Base-by-base conservation (phyloP, 1,284 basidiomycete genomes). In the Ustilago trichophora region DNA sequence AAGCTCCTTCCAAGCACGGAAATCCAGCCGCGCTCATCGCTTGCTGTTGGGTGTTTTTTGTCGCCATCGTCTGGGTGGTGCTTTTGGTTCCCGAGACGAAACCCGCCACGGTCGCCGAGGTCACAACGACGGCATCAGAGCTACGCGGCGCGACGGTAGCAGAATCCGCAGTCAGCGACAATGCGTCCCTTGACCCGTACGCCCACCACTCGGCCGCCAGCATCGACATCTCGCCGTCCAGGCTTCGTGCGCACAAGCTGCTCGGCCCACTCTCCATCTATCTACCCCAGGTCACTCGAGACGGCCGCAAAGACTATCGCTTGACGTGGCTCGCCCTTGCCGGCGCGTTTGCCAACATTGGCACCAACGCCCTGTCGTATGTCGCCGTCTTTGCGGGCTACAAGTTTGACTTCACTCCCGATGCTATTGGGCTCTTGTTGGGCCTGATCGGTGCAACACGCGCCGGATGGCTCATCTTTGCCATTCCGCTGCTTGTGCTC, bases 381-480 rank as follows among this genome's bases (percentile, higher is more conserved):
- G 46, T 69, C 9, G 60, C 60, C 11, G 53, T 69, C 18, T 69
- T 64, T 41, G 59, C 66, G 0, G 58, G 66, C 6, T 69, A 69
- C 56, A 49, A 53, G 21, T 69, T 69, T 33, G 66, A 69, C 49
- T 64, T 63, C 27, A 64, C 60, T 3, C 66, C 66, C 0, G 66
- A 64, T n/a, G 60, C 55, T 13, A 64, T 69, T 18, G 66, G 66
- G 2, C 35, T 69, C 2, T 22, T 69, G 15, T 25, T 69, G 4
- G 60, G 55, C 3, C 41, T 69, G 22, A 69, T 69, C 13, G 66
- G 66, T 0, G 55, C 48, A 11, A 64, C 51, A 12, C 48, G 66
- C 11, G 66, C 66, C 0, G 54, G 52, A 1, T 64, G 59, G 66
- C 46, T 69, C 18, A 56, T 69, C 45, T 51, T 64, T 46, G 56